A percentile compares a stretch with the other conserved stretches of the same genome.
Evolutionary conservation across 75 land plant species (phyloP).

Genomic region (Picea sitchensis): DNA sequence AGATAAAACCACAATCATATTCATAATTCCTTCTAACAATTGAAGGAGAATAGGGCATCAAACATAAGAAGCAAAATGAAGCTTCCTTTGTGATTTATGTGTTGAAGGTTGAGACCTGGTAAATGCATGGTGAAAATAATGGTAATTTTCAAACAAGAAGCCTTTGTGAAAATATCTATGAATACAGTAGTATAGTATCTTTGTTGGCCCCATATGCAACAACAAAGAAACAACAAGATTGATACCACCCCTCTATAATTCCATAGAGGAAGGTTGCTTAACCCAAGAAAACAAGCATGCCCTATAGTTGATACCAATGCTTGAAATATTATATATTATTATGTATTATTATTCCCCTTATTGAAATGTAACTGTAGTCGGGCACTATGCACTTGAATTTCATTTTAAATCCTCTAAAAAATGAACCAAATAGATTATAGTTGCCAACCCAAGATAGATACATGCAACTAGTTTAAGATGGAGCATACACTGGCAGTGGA

Average conservation of each 20-base stretch:
- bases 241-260: slow-evolving; percentile 15
- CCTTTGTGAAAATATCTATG: slow-evolving; percentile 25
- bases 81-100: slow-evolving; percentile 7
- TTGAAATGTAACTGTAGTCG: too few relatives aligned
- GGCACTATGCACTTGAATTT: too few relatives aligned
- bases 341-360: not conserved
- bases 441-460: slow-evolving; percentile 17
- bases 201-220: slow-evolving; percentile 27
- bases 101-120: slow-evolving; percentile 32
- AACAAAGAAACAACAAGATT: too few relatives aligned
- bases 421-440: not conserved
- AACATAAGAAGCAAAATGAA: not conserved
- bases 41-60: not conserved
- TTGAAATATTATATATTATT: slow-evolving; percentile 17
- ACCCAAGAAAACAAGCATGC: slow-evolving; percentile 13
- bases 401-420: not conserved
- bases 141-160: slow-evolving; percentile 16
- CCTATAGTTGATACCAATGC: slow-evolving; percentile 18
- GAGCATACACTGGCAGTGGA: slow-evolving; percentile 22
- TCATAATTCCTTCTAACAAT: not conserved
- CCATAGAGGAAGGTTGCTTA: slow-evolving; percentile 22
- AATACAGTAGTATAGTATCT: slow-evolving; percentile 31
- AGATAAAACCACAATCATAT: not conserved
- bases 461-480: slow-evolving; percentile 14
- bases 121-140: slow-evolving; percentile 27